These are phyloP conservation scores for Aspergillus ochraceus DNA, from an alignment of 2,329 filamentous ascomycete species.

Conservation along the genomic window DNA sequence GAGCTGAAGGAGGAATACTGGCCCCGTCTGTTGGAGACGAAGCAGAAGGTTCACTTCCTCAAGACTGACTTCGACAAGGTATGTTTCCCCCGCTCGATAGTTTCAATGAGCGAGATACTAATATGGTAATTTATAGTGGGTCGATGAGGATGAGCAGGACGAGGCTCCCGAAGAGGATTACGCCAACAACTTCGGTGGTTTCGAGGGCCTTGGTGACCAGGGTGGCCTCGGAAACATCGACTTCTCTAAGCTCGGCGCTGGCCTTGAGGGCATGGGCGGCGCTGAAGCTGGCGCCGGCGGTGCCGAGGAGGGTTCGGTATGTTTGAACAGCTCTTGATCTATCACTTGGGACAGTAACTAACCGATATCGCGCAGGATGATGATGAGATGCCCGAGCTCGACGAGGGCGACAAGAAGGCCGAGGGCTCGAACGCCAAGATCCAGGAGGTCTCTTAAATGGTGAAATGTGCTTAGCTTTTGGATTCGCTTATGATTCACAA, in stretches of 20 bases:
- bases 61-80: slow-evolving; percentile 99
- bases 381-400: slow-evolving; percentile 81
- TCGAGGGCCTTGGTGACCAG: slow-evolving; percentile 49
- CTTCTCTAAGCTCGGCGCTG: slow-evolving; percentile 81
- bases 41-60: slow-evolving; percentile 87
- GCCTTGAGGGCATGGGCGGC: slow-evolving; percentile 51
- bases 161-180: slow-evolving; percentile 79
- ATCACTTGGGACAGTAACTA: slow-evolving; percentile 4
- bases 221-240: slow-evolving; percentile 85
- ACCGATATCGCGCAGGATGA: slow-evolving; percentile 47
- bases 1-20: slow-evolving; percentile 92
- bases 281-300: slow-evolving; percentile 35
- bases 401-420: slow-evolving; percentile 43
- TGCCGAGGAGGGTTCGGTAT: slow-evolving; percentile 41
- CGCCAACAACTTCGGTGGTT: slow-evolving; percentile 53
- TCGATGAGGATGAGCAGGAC: slow-evolving; percentile 98
- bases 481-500: slow-evolving; percentile 23
- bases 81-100: slow-evolving; percentile 4
- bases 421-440: slow-evolving; percentile 36
- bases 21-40: slow-evolving; percentile 89
- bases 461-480: slow-evolving; percentile 15
- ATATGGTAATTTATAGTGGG: slow-evolving; percentile 62
- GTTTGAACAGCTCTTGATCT: slow-evolving; percentile 24
- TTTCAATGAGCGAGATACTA: slow-evolving; percentile 7
- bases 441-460: slow-evolving; percentile 36